Evolutionary conservation across 371 early-diverging fungal species (phyloP).

Genomic region (Mucor piriformis): DNA sequence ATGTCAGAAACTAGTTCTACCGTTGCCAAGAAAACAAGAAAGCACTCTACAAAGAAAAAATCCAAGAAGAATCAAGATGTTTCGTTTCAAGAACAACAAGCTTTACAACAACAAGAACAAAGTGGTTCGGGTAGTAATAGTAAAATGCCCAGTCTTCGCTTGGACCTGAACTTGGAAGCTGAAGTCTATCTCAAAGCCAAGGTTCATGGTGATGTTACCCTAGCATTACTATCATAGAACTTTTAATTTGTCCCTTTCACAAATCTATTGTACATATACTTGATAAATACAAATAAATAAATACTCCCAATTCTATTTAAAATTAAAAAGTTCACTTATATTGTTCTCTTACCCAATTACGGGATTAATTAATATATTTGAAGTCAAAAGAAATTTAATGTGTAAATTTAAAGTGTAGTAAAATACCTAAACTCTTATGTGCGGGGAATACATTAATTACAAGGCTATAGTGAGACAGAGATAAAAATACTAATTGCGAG

Average conservation of each 20-base stretch:
- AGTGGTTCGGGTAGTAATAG: constrained; percentile 1
- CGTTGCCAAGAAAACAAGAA: not conserved
- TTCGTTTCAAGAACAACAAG: not conserved
- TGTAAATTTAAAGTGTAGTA: too few relatives aligned
- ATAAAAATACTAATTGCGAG: constrained; percentile 22
- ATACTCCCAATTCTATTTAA: not conserved
- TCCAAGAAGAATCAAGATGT: not conserved
- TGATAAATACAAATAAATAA: constrained; percentile 4
- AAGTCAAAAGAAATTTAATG: too few relatives aligned
- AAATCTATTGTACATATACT: not conserved
- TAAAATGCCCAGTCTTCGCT: constrained; percentile 22
- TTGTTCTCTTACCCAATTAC: not conserved
- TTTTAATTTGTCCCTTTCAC: not conserved
- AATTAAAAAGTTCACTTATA: not conserved
- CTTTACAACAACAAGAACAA: constrained; percentile 5
- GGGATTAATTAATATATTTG: not conserved
- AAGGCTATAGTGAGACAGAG: not conserved
- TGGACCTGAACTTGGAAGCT: constrained; percentile 31
- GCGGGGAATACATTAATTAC: not conserved
- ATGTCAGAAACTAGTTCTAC: constrained; percentile 13
- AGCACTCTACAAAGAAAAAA: constrained; percentile 3
- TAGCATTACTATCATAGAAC: constrained; percentile 23
- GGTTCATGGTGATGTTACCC: constrained; percentile 28
- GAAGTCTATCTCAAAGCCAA: constrained; percentile 28
- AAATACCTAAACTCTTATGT: too few relatives aligned